Base-by-base conservation (phyloP, 208 protist species). In the Trichomonas vaginalis region DNA sequence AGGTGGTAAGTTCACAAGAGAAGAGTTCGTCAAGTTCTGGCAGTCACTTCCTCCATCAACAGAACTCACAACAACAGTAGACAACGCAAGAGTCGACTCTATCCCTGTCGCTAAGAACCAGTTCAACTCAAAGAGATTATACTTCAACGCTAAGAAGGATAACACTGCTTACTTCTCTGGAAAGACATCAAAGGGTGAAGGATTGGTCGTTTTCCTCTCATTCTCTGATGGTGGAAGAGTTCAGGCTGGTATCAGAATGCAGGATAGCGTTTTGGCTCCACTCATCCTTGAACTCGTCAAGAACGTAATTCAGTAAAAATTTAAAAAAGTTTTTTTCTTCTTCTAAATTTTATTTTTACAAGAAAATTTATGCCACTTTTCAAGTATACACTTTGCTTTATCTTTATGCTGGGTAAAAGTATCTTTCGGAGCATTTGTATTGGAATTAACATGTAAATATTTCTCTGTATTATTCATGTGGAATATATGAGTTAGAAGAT, bases 111-210 rank as follows among this genome's bases (percentile, higher is more conserved):
- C 86, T 32, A 92, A 92, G 45, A 42, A 92, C 32, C 42, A 92
- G 86, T 48, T 92, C 40, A 48, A 92, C 40, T 17, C 42, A 35
- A 35, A 92, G 12, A 48, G 86, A 51, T 32, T 92, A 3, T 92
- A 39, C 86, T 92, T 92, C 45, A 48, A n/a, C 45, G 86, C 86
- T 32, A 92, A 92, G 86, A 92, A 92, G 45, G 45, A 42, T 6
- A 48, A 92, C 21, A 48, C 40, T 39, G 86, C 86, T 39, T 92
- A 92, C 86, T 92, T 92, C 86, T 92, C 86, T 17, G 86, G 86
- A 39, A 48, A 92, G 46, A 92, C 86, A 48, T 48, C 45, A 35
- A 35, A 92, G 37, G 86, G 86, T 51, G 86, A 49, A 37, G 27
- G 17, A 35, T 32, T 92, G 0, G 37, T 92, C 27, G 86, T 92